A percentile compares a stretch with the other conserved stretches of the same genome.
These are phyloP conservation scores for Rhizopus delemar DNA, from an alignment of 371 early-diverging fungal species.

Conservation along the genomic window DNA sequence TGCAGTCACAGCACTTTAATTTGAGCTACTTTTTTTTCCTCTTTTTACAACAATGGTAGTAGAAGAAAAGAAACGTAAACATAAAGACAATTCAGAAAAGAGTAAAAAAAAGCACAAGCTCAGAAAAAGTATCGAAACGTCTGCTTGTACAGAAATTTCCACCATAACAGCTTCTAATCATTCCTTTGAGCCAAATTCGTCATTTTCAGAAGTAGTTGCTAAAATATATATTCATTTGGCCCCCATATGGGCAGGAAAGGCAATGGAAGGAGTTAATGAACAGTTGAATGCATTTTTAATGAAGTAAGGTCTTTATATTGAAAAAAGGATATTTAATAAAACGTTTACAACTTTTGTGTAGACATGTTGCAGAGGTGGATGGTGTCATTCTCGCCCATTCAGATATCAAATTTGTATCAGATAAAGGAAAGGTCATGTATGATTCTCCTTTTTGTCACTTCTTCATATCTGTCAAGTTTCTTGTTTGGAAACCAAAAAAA, in stretches of 20 bases:
- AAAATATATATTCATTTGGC: slow-evolving; percentile 74
- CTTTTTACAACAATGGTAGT: too few relatives aligned
- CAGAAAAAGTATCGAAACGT: slow-evolving; percentile 19
- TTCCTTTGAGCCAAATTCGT: slow-evolving; percentile 9
- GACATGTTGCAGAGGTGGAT: slow-evolving; percentile 82
- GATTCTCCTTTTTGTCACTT: slow-evolving; percentile 88
- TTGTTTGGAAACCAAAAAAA: slow-evolving; percentile 81
- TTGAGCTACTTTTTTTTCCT: too few relatives aligned
- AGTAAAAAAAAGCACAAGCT: slow-evolving; percentile 40
- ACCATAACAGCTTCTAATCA: slow-evolving; percentile 1
- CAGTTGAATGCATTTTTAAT: slow-evolving; percentile 84
- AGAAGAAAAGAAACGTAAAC: slow-evolving; percentile 16
- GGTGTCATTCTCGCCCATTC: slow-evolving; percentile 87
- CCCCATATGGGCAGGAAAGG: slow-evolving; percentile 70
- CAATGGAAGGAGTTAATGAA: slow-evolving; percentile 76
- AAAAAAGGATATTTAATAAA: neutral
- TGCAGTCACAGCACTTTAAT: too few relatives aligned
- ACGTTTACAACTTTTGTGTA: slow-evolving; percentile 21
- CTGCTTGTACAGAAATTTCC: slow-evolving; percentile 13
- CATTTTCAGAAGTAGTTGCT: slow-evolving; percentile 63
- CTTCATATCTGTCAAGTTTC: slow-evolving; percentile 67
- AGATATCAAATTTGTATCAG: slow-evolving; percentile 61
- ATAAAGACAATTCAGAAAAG: neutral
- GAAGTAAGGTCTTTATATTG: slow-evolving; percentile 53
- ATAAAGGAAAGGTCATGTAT: slow-evolving; percentile 70